Percentiles rank a stretch among this genome's conserved stretches.
These are phyloP conservation scores for Aspergillus carbonarius DNA, from an alignment of 2,329 filamentous ascomycete genomes.

Conservation along the genomic window DNA sequence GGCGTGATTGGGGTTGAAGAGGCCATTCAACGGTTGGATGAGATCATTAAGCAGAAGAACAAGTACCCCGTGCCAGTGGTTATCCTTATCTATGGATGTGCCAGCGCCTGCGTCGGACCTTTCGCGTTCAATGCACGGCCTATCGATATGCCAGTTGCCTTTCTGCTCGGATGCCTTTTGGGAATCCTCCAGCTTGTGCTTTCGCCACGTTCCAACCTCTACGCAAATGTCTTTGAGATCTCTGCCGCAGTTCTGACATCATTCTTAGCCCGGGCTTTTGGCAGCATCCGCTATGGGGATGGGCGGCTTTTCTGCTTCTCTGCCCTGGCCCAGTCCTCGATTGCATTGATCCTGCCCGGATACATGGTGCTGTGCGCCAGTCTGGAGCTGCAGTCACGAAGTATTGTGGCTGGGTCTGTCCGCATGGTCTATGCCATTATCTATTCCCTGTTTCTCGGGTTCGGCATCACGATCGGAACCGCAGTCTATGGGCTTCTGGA, in stretches of 20 bases:
- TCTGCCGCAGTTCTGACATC: slow-evolving; percentile 66
- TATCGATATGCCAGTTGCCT: slow-evolving; percentile 77
- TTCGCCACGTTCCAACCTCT: slow-evolving; percentile 70
- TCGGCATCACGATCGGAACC: slow-evolving; percentile 68
- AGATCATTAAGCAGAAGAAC: slow-evolving; percentile 58
- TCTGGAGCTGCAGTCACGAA: slow-evolving; percentile 68
- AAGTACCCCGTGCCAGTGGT: slow-evolving; percentile 57
- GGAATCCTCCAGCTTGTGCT: slow-evolving; percentile 74
- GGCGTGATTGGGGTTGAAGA: slow-evolving; percentile 50
- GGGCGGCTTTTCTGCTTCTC: slow-evolving; percentile 67
- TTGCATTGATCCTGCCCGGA: slow-evolving; percentile 71
- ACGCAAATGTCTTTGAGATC: slow-evolving; percentile 66
- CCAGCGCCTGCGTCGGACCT: slow-evolving; percentile 72
- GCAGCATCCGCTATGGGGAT: slow-evolving; percentile 59
- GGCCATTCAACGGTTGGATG: slow-evolving; percentile 46
- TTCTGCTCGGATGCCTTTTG: slow-evolving; percentile 72
- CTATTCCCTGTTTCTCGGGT: slow-evolving; percentile 71
- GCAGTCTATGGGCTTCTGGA: slow-evolving; percentile 64
- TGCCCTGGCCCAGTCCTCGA: slow-evolving; percentile 69
- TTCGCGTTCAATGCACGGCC: slow-evolving; percentile 78
- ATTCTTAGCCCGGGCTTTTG: slow-evolving; percentile 67
- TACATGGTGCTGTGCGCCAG: slow-evolving; percentile 63
- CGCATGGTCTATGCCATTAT: slow-evolving; percentile 74
- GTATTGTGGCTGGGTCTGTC: slow-evolving; percentile 70
- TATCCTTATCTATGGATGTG: slow-evolving; percentile 71